A percentile compares a stretch with the other conserved stretches of the same genome.
These are phyloP conservation scores for Pythium sp. DNA, from an alignment of 352 stramenopile genomes.

Conservation along the genomic window DNA sequence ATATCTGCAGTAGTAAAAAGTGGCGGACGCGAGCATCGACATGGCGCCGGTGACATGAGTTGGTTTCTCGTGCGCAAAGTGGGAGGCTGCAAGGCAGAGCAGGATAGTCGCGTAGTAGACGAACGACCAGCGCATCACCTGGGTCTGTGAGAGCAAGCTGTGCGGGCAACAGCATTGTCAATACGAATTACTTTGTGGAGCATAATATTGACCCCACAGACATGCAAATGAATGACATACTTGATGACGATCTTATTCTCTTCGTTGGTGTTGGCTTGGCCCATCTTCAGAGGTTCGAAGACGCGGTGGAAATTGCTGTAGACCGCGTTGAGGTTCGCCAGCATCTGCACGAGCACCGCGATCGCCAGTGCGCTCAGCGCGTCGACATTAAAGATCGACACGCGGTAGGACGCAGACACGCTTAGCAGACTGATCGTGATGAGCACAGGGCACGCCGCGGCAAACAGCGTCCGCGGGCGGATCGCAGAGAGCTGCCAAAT, in stretches of 20 bases:
- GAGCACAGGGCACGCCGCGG: constrained; percentile 46
- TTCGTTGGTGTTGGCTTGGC: constrained; percentile 21
- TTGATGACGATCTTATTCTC: constrained; percentile 70
- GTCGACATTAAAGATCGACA: constrained; percentile 44
- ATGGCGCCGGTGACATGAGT: constrained; percentile 27
- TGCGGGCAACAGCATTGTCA: neutral
- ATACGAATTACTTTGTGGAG: neutral
- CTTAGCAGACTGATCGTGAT: constrained; percentile 52
- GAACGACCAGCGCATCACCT: constrained; percentile 69
- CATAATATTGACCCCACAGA: neutral
- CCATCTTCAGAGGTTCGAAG: constrained; percentile 34
- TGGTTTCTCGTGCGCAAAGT: constrained; percentile 43
- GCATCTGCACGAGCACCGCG: constrained; percentile 61
- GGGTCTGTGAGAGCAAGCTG: constrained; percentile 69
- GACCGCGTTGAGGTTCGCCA: constrained; percentile 67
- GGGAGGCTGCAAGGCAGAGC: constrained; percentile 27
- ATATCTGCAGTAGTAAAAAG: constrained; percentile 58
- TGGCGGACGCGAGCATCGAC: constrained; percentile 29
- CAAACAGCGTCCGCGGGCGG: constrained; percentile 56
- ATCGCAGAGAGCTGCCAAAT: constrained; percentile 38
- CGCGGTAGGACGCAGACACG: constrained; percentile 2
- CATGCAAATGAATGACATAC: constrained; percentile 19
- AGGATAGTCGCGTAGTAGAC: constrained; percentile 53
- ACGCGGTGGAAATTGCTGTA: constrained; percentile 73
- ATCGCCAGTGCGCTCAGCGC: constrained; percentile 31